A percentile compares a stretch with the other conserved stretches of the same genome.
phyloP scores from a whole-genome alignment of 169 alveolate genomes.

The Babesia bovis region DNA sequence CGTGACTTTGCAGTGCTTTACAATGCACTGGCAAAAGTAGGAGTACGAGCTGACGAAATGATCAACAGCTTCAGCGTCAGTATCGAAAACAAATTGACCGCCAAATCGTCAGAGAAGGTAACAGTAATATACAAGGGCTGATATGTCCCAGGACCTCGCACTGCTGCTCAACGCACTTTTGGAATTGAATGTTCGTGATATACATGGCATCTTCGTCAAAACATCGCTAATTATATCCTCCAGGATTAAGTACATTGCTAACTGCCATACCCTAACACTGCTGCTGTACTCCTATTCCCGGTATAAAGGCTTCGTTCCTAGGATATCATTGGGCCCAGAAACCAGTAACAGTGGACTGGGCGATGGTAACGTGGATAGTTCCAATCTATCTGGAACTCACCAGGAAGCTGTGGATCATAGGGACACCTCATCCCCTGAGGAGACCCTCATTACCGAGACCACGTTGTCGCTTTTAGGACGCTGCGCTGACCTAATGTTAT shows the following conservation, averaged over 20 bases:
- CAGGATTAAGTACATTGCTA: constrained; percentile 51
- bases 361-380: not conserved
- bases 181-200: constrained; percentile 33
- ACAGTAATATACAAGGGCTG: not conserved
- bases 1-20: constrained; percentile 63
- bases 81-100: constrained; percentile 27
- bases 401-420: not conserved
- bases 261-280: constrained; percentile 63
- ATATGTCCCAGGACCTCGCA: constrained; percentile 49
- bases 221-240: constrained; percentile 58
- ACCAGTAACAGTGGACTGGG: not conserved
- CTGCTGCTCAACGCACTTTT: constrained; percentile 53
- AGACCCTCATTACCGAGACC: constrained; percentile 24
- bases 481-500: constrained; percentile 48
- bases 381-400: not conserved
- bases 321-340: not conserved
- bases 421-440: constrained; percentile 19
- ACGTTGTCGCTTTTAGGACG: constrained; percentile 44
- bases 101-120: constrained; percentile 68
- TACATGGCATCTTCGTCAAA: constrained; percentile 53
- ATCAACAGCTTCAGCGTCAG: constrained; percentile 37
- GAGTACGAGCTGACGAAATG: constrained; percentile 29
- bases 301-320: not conserved
- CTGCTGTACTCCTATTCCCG: constrained; percentile 57
- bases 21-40: constrained; percentile 55